Base-by-base conservation (phyloP, 352 stramenopile genomes). In the Phytophthora citricola region DNA sequence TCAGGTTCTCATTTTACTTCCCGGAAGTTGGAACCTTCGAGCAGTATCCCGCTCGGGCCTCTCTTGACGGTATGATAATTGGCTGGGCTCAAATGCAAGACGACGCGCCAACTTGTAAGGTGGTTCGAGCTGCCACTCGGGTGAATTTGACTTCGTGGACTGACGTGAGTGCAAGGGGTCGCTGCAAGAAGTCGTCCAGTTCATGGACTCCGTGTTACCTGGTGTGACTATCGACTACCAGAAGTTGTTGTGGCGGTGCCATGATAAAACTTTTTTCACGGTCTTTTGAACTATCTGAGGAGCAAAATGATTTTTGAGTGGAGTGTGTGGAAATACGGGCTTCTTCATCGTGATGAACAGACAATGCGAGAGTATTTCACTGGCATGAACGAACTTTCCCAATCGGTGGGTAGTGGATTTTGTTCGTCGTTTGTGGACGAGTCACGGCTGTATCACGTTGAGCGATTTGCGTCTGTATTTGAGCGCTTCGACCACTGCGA, bases 1-100 rank as follows among this genome's bases (percentile, higher is more conserved):
- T 80, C 22, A 63, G 48, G 14, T 86, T 77, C 48, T 72, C 69
- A 1, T 92, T 88, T 52, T 92, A 90, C 64, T 92, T 91, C 55
- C 78, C 84, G 3, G 29, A 59, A 17, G 58, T 58, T 29, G 81
- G 84, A 15, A 11, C 52, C 8, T 92, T 87, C 44, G 41, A 62
- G 2, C 78, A 89, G 34, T 91, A 88, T 49, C 76, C 81, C 22
- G 80, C 78, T 0, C 74, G 85, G 15, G 76, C 78, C 8, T 75
- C 79, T 8, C 48, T 84, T 14, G 53, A 74, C 4, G 72, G 60
- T 0, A 39, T 70, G 17, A 63, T 89, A 3, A 66, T 91, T 40
- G 72, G 66, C 3, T 85, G 60, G 58, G 78, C 78, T 17, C 66
- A 68, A 12, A n/a, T 59, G 6, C 39, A 75, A 47, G 53, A 47